These are phyloP conservation scores for Colletotrichum navitas DNA, from an alignment of 2,329 filamentous ascomycete species.

Conservation along the genomic window DNA sequence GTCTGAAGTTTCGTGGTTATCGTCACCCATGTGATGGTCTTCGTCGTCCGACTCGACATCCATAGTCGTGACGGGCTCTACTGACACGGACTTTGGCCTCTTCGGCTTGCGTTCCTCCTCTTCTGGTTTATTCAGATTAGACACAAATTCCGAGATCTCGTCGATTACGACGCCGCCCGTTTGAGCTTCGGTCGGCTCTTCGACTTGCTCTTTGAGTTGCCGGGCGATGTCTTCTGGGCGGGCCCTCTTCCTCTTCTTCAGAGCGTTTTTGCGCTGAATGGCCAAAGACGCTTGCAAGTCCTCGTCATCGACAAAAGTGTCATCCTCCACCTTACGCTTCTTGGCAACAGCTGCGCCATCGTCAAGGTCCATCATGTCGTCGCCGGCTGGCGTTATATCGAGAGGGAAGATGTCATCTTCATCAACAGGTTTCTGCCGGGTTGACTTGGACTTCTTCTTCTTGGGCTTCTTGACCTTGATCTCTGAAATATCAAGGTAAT, in stretches of 20 bases:
- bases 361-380: slow-evolving; percentile 82
- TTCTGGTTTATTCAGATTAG: slow-evolving; percentile 80
- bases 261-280: slow-evolving; percentile 81
- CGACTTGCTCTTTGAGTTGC: slow-evolving; percentile 77
- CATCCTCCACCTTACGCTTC: slow-evolving; percentile 75
- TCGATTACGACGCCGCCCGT: slow-evolving; percentile 85
- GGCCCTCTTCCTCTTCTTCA: slow-evolving; percentile 92
- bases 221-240: slow-evolving; percentile 89
- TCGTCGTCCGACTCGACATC: slow-evolving; percentile 55
- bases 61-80: slow-evolving; percentile 60
- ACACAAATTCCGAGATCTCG: slow-evolving; percentile 94
- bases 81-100: slow-evolving; percentile 55
- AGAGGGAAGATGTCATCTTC: slow-evolving; percentile 70
- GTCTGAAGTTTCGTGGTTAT: slow-evolving; percentile 39
- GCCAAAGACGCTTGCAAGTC: slow-evolving; percentile 90
- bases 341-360: slow-evolving; percentile 58
- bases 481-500: slow-evolving; percentile 88
- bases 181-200: slow-evolving; percentile 61
- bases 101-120: slow-evolving; percentile 67
- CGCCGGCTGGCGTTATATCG: slow-evolving; percentile 54
- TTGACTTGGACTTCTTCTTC: slow-evolving; percentile 88
- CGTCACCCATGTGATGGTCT: slow-evolving; percentile 51
- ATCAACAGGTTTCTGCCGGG: slow-evolving; percentile 75
- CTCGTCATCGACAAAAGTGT: slow-evolving; percentile 88
- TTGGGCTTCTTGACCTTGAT: slow-evolving; percentile 96